Conservation (phyloP, 208 protist species). For the Trypanosoma platydactyli region DNA sequence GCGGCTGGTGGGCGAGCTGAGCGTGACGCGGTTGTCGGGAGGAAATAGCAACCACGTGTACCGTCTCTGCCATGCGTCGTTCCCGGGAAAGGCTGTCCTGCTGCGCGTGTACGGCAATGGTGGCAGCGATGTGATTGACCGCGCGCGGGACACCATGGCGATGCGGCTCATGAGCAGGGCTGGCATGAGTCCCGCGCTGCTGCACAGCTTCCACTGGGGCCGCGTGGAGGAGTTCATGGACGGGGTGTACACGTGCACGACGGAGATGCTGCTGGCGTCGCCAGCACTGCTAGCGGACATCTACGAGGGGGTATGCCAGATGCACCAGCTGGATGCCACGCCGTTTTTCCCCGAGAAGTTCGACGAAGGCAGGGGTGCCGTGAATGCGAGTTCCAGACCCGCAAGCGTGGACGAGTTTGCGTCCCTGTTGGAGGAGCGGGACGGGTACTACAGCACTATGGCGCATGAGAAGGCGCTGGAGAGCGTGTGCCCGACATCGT, state of each 20-base stretch:
- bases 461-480: slow-evolving; percentile 66
- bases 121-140: slow-evolving; percentile 76
- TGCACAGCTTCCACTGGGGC: slow-evolving; percentile 83
- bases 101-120: slow-evolving; percentile 75
- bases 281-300: slow-evolving; percentile 56
- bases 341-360: slow-evolving; percentile 66
- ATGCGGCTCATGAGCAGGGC: slow-evolving; percentile 79
- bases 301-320: slow-evolving; percentile 46
- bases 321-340: slow-evolving; percentile 57
- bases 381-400: not conserved
- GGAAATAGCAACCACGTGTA: slow-evolving; percentile 89
- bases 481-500: slow-evolving; percentile 66
- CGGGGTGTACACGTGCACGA: slow-evolving; percentile 66
- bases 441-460: slow-evolving; percentile 42
- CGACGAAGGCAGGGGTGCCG: slow-evolving; percentile 38
- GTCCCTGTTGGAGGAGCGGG: slow-evolving; percentile 21
- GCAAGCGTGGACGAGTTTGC: slow-evolving; percentile 12
- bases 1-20: slow-evolving; percentile 55
- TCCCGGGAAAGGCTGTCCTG: slow-evolving; percentile 55
- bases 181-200: slow-evolving; percentile 61
- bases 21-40: slow-evolving; percentile 74
- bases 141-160: slow-evolving; percentile 65
- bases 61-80: slow-evolving; percentile 61
- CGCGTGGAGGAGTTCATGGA: slow-evolving; percentile 88
- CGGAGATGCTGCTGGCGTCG: slow-evolving; percentile 71